These are phyloP conservation scores for Phytophthora fragariaefolia DNA, from an alignment of 352 stramenopile genomes.

Conservation along the genomic window DNA sequence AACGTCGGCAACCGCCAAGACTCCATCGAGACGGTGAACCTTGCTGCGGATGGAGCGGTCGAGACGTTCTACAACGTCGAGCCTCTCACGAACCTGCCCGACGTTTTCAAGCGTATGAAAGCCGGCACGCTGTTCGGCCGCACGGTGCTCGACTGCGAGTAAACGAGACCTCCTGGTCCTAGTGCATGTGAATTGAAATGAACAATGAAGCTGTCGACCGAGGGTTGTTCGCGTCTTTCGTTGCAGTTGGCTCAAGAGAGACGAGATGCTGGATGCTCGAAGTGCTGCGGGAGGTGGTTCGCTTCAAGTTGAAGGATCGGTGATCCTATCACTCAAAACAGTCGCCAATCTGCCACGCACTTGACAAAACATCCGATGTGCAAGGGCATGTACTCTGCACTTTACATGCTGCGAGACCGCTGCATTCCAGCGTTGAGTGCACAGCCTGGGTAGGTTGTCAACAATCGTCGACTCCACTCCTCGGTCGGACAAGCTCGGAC, in stretches of 20 bases:
- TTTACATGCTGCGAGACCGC: conserved; percentile 8
- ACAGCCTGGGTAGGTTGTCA: not conserved
- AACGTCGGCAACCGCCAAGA: conserved; percentile 67
- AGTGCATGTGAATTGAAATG: not conserved
- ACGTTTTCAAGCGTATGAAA: conserved; percentile 57
- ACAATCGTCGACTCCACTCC: conserved; percentile 4
- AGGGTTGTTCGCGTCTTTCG: not conserved
- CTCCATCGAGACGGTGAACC: conserved; percentile 56
- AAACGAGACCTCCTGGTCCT: conserved; percentile 2
- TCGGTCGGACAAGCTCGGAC: not conserved
- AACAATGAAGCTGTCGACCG: not conserved
- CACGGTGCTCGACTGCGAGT: conserved; percentile 59
- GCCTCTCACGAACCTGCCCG: conserved; percentile 40
- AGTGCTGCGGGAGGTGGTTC: not conserved
- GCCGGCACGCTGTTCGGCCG: conserved; percentile 43
- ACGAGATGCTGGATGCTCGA: no score
- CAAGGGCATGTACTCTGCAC: conserved; percentile 4
- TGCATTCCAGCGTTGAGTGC: conserved; percentile 4
- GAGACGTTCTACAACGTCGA: conserved; percentile 52
- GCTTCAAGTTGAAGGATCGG: conserved; percentile 25
- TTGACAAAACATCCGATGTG: not conserved
- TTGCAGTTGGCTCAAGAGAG: no score
- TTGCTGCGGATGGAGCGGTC: conserved; percentile 52
- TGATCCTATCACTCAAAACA: conserved; percentile 5
- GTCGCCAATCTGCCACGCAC: conserved; percentile 12